Conservation (phyloP, 148 eudicot species). For the Rhododendron vialii region DNA sequence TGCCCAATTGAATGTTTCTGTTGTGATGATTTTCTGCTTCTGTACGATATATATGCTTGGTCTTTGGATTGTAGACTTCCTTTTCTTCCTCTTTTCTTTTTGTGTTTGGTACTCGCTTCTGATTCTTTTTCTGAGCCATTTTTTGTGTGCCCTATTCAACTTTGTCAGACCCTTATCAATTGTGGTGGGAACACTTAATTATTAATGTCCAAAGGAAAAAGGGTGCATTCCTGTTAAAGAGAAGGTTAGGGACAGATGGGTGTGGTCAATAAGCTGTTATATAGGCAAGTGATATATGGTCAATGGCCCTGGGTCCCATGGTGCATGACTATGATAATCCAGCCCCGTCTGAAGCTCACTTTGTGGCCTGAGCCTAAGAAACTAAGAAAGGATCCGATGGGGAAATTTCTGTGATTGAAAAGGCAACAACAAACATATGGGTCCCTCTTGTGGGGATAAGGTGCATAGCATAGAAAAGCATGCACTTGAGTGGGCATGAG, state of each 20-base stretch:
- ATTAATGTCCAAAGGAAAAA: neutral
- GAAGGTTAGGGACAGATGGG: slow-evolving; percentile 1
- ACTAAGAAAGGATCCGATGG: neutral
- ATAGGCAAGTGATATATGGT: neutral
- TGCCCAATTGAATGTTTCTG: neutral
- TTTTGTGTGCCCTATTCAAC: neutral
- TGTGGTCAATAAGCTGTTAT: neutral
- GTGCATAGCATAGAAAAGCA: neutral
- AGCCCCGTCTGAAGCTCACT: neutral
- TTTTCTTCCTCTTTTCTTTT: neutral
- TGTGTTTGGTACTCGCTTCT: neutral
- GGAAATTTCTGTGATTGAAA: neutral
- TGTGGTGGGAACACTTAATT: neutral
- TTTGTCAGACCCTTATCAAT: neutral
- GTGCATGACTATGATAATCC: neutral
- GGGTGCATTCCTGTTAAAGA: neutral
- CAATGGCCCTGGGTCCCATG: slow-evolving; percentile 8
- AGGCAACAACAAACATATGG: slow-evolving; percentile 12
- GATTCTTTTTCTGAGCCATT: neutral
- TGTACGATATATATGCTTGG: neutral
- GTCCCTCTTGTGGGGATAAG: slow-evolving; percentile 6
- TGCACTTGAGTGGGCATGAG: slow-evolving; percentile 27
- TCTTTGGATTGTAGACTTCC: neutral
- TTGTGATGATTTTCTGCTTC: neutral
- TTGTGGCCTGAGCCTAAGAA: neutral